phyloP scores from a whole-genome alignment of 768 basidiomycete genomes.

The Suillus spraguei region DNA sequence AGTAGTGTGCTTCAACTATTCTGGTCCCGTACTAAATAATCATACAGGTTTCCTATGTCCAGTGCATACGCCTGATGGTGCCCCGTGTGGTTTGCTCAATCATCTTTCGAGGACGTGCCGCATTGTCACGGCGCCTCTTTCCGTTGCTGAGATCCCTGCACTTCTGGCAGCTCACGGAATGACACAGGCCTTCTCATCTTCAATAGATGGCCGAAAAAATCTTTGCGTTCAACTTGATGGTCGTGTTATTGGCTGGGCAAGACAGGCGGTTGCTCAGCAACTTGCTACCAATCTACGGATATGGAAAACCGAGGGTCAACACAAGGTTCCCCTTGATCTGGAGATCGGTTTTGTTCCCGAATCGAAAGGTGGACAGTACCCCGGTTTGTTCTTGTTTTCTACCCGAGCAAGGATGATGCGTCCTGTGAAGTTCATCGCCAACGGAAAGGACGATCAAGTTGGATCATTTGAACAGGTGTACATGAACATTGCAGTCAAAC shows the following conservation, averaged over 20 bases:
- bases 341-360: constrained; percentile 92
- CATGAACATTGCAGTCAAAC: constrained; percentile 95
- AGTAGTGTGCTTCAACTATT: constrained; percentile 21
- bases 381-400: constrained; percentile 92
- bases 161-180: constrained; percentile 90
- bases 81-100: constrained; percentile 96
- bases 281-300: constrained; percentile 86
- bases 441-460: constrained; percentile 85
- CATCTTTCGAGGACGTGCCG: constrained; percentile 94
- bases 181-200: constrained; percentile 84
- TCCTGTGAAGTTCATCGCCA: constrained; percentile 88
- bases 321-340: constrained; percentile 86
- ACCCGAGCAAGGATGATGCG: constrained; percentile 94
- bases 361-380: constrained; percentile 94
- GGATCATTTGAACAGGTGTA: constrained; percentile 99
- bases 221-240: constrained; percentile 96
- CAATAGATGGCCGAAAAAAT: constrained; percentile 80
- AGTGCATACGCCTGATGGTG: constrained; percentile 97
- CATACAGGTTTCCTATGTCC: constrained; percentile 90
- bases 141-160: constrained; percentile 76
- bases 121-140: constrained; percentile 77
- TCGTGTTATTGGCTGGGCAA: constrained; percentile 91
- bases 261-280: constrained; percentile 67
- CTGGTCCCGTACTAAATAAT: constrained; percentile 15
- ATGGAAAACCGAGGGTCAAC: constrained; percentile 90